Evolutionary conservation across 148 eudicot genomes (phyloP).

Genomic region (Silene uniflora): DNA sequence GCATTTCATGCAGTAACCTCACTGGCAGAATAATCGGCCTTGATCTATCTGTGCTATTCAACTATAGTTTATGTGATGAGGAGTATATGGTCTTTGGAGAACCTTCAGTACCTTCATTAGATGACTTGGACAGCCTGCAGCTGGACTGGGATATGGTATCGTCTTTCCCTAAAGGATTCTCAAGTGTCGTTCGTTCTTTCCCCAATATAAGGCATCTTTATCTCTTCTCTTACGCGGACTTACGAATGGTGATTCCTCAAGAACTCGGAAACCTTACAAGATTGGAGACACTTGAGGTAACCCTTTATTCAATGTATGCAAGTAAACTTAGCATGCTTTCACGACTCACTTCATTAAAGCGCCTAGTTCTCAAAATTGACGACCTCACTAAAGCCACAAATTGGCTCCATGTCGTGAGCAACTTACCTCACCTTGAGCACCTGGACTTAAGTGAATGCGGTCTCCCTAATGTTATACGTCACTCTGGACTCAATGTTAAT

Average conservation of each 20-base stretch:
- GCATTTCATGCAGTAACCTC: slow-evolving; percentile 7
- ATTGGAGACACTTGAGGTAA: no score
- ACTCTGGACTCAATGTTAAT: neutral
- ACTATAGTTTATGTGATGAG: neutral
- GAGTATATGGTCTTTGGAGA: neutral
- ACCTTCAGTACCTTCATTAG: slow-evolving; percentile 11
- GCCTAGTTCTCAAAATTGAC: neutral
- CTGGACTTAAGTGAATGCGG: slow-evolving; percentile 11
- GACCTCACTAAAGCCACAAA: slow-evolving; percentile 10
- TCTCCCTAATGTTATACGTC: slow-evolving; percentile 10
- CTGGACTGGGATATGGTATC: neutral
- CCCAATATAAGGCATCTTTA: slow-evolving; percentile 11
- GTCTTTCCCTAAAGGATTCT: neutral
- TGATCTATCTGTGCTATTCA: neutral
- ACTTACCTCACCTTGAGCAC: slow-evolving; percentile 24
- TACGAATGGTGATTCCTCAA: slow-evolving; percentile 1
- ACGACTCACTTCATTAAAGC: slow-evolving; percentile 15
- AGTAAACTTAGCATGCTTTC: slow-evolving; percentile 17
- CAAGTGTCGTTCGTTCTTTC: slow-evolving; percentile 17
- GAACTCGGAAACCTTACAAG: slow-evolving; percentile 23
- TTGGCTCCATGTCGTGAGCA: slow-evolving; percentile 15
- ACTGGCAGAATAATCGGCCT: slow-evolving; percentile 14
- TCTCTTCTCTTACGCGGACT: neutral
- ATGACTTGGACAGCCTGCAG: slow-evolving; percentile 11
- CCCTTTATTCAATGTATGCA: neutral